phyloP scores from a whole-genome alignment of 768 basidiomycete species.

The Lentinula guzmanii region DNA sequence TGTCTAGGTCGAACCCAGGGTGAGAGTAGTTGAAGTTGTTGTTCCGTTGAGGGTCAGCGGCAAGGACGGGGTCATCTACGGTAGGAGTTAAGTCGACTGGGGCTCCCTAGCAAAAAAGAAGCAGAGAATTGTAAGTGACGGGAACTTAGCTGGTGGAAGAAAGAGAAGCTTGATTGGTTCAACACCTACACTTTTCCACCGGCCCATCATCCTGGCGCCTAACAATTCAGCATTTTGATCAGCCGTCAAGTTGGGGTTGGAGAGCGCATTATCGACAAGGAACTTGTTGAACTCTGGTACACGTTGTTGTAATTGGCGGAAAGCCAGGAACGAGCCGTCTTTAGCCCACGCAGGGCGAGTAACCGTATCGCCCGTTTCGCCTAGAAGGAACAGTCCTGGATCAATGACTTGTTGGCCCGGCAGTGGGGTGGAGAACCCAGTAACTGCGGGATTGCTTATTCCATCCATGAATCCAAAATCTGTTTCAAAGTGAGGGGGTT shows the following conservation, averaged over 20 bases:
- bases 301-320: conserved; percentile 25
- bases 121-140: neutral
- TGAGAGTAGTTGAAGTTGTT: conserved; percentile 27
- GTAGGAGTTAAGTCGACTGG: conserved; percentile 23
- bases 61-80: conserved; percentile 18
- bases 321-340: conserved; percentile 19
- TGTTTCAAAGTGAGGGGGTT: neutral
- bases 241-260: conserved; percentile 9
- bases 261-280: conserved; percentile 15
- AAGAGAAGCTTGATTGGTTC: neutral
- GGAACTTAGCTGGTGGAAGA: neutral
- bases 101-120: conserved; percentile 18
- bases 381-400: conserved; percentile 15
- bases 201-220: conserved; percentile 26
- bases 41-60: conserved; percentile 15
- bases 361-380: conserved; percentile 18
- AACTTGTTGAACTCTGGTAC: conserved; percentile 26
- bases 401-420: conserved; percentile 12
- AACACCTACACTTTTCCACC: conserved; percentile 24
- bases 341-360: conserved; percentile 9
- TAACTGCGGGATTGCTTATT: conserved; percentile 16
- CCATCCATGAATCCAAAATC: conserved; percentile 20
- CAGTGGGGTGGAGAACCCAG: conserved; percentile 11
- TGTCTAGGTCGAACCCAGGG: conserved; percentile 11
- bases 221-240: conserved; percentile 21